Evolutionary conservation across 345 rosid genomes (phyloP).

Genomic region (Populus pruinosa): DNA sequence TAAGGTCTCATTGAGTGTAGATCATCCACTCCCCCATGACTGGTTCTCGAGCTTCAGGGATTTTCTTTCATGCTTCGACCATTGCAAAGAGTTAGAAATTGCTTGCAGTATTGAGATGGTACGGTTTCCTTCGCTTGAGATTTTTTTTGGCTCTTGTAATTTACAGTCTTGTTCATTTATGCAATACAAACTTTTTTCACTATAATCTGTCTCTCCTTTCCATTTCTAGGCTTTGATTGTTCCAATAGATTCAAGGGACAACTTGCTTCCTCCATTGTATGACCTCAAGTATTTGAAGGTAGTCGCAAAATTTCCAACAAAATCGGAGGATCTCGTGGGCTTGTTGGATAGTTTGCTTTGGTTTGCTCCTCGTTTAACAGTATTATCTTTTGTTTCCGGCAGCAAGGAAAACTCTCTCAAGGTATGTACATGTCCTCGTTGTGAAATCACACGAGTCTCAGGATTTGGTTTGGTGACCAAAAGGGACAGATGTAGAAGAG

Average conservation of each 20-base stretch:
- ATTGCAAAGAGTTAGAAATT: background rate
- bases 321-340: background rate
- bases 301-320: background rate
- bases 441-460: no score
- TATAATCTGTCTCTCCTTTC: background rate
- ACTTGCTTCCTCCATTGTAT: background rate
- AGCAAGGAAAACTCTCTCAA: background rate
- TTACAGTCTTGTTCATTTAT: background rate
- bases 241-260: background rate
- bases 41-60: background rate
- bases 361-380: background rate
- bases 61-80: background rate
- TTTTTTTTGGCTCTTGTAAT: no score
- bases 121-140: background rate
- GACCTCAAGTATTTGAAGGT: background rate
- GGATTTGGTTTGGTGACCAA: no score
- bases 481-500: no score
- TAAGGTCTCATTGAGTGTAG: background rate
- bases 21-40: background rate
- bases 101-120: background rate
- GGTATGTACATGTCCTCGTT: background rate
- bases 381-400: background rate
- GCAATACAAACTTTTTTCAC: background rate
- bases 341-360: background rate
- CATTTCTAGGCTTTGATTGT: background rate